Evolutionary conservation across 1,284 basidiomycete species (phyloP).

Genomic region (Ganoderma lucidum): DNA sequence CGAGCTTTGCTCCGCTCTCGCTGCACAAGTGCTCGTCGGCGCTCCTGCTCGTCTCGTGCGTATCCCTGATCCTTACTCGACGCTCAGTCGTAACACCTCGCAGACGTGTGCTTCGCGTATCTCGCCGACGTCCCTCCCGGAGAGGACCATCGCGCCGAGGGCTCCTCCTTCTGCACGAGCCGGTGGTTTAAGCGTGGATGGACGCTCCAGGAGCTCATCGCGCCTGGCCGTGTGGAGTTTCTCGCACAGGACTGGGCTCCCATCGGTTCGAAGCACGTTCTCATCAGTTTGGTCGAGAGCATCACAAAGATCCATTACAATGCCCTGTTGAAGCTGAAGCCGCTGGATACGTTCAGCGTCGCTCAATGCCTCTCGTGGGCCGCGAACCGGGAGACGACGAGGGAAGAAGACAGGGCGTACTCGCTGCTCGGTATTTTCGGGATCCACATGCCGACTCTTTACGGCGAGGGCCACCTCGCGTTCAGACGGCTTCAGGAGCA

Average conservation of each 20-base stretch:
- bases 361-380: slow-evolving; percentile 9
- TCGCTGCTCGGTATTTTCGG: slow-evolving; percentile 20
- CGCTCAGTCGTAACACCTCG: too few species aligned
- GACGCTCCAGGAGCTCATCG: slow-evolving; percentile 23
- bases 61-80: too few species aligned
- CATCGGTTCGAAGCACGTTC: slow-evolving; percentile 14
- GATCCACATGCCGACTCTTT: slow-evolving; percentile 21
- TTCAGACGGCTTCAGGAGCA: slow-evolving; percentile 20
- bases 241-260: slow-evolving; percentile 12
- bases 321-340: slow-evolving; percentile 3
- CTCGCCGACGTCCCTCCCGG: slow-evolving; percentile 6
- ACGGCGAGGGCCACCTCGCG: neutral
- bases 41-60: too few species aligned
- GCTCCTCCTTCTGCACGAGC: slow-evolving; percentile 20
- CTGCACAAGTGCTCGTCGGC: too few species aligned
- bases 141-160: slow-evolving; percentile 12
- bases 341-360: slow-evolving; percentile 18
- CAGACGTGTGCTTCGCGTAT: neutral
- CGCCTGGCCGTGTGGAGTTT: slow-evolving; percentile 15
- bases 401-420: slow-evolving; percentile 16
- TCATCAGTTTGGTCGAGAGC: slow-evolving; percentile 5
- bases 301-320: slow-evolving; percentile 15
- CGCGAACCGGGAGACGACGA: slow-evolving; percentile 7
- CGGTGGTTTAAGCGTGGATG: slow-evolving; percentile 17
- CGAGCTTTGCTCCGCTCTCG: too few species aligned